Evolutionary conservation across 2,329 filamentous ascomycete genomes (phyloP).

Genomic region (Aspergillus aculeatus): DNA sequence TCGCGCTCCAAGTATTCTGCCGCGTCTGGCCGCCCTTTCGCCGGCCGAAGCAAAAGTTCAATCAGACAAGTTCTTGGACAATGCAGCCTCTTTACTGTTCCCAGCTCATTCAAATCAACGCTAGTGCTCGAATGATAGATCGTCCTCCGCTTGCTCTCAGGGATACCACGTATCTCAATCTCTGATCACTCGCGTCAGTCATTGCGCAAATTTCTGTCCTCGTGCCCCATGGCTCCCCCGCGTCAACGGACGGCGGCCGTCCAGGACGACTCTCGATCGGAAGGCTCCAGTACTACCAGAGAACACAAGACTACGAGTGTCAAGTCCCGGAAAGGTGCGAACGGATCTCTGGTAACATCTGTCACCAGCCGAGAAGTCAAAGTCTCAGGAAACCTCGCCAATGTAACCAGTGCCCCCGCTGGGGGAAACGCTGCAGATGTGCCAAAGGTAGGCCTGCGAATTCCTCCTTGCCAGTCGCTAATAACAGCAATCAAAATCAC

Average conservation of each 20-base stretch:
- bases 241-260: constrained; percentile 41
- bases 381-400: constrained; percentile 25
- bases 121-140: constrained; percentile 7
- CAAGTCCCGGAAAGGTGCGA: constrained; percentile 34
- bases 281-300: constrained; percentile 47
- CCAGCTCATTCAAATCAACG: not conserved
- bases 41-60: constrained; percentile 21
- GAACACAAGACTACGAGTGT: constrained; percentile 32
- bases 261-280: constrained; percentile 49
- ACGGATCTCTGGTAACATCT: constrained; percentile 13
- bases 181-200: not conserved
- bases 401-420: constrained; percentile 33
- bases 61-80: constrained; percentile 12
- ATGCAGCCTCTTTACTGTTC: constrained; percentile 2
- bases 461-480: not conserved
- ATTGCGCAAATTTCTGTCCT: constrained; percentile 8
- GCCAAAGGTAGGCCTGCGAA: constrained; percentile 30
- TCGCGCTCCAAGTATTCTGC: constrained; percentile 32
- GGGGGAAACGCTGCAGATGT: constrained; percentile 22
- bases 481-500: too few species aligned
- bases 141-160: not conserved
- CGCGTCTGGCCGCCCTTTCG: constrained; percentile 29
- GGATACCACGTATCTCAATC: not conserved
- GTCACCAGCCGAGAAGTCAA: constrained; percentile 18
- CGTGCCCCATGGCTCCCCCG: constrained; percentile 44